Conservation (phyloP, 1,139 yeast species). For the Protomyces macrosporus region DNA sequence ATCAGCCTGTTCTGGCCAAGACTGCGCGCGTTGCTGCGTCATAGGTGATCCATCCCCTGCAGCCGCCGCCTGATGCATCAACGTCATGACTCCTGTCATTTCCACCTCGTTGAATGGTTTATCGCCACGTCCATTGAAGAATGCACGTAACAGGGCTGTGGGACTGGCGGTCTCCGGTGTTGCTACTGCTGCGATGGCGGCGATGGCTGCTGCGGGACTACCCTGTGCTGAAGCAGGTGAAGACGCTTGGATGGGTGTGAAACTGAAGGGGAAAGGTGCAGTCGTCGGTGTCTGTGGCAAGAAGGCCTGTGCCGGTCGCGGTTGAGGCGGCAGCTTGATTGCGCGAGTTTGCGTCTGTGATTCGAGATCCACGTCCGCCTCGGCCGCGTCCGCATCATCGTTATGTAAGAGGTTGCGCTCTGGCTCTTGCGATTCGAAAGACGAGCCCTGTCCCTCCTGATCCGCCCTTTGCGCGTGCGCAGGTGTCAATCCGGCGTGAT, state of each 20-base stretch:
- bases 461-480: too few species aligned
- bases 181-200: not conserved
- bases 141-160: constrained; percentile 62
- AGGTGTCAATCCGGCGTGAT: too few species aligned
- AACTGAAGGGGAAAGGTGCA: not conserved
- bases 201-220: not conserved
- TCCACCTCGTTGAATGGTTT: constrained; percentile 70
- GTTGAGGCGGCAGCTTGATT: too few species aligned
- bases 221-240: not conserved
- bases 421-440: too few species aligned
- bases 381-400: not conserved
- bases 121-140: constrained; percentile 72
- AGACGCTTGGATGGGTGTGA: not conserved
- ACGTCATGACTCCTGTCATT: constrained; percentile 73
- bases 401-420: not conserved
- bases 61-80: constrained; percentile 38
- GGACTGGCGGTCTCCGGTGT: constrained; percentile 37
- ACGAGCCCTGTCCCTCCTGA: too few species aligned
- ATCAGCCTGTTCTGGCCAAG: too few species aligned
- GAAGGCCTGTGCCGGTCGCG: too few species aligned
- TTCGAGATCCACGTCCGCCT: not conserved
- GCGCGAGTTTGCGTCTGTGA: too few species aligned
- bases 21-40: too few species aligned
- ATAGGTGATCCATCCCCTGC: not conserved
- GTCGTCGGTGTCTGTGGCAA: not conserved